phyloP scores from a whole-genome alignment of 2,329 filamentous ascomycete genomes.

The Dothidotthia symphoricarpi region DNA sequence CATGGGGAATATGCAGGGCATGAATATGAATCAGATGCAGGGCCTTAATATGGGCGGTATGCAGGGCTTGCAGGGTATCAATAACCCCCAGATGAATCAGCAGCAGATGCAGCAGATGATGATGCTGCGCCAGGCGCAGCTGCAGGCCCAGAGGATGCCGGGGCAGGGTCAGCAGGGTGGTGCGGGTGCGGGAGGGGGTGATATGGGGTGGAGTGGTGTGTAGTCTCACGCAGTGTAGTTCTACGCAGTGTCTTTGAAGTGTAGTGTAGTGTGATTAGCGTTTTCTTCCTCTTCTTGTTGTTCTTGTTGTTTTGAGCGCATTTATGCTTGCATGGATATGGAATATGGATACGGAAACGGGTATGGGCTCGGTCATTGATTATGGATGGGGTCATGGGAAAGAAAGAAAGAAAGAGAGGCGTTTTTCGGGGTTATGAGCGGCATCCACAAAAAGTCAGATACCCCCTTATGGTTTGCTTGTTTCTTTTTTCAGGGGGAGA shows the following conservation, averaged over 20 bases:
- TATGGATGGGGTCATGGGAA: no score
- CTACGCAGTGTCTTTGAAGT: no score
- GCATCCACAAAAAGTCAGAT: no score
- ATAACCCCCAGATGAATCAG: slow-evolving; percentile 29
- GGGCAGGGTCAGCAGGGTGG: slow-evolving; percentile 24
- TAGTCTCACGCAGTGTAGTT: slow-evolving; percentile 4
- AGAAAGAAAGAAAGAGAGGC: no score
- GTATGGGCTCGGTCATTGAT: no score
- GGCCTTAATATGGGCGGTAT: slow-evolving; percentile 28
- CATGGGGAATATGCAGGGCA: slow-evolving; percentile 19
- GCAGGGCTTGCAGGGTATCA: slow-evolving; percentile 23
- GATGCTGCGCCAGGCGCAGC: slow-evolving; percentile 37
- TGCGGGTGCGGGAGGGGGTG: no score
- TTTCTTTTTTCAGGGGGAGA: no score
- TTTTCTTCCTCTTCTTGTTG: not conserved
- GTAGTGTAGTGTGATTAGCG: not conserved
- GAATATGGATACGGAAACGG: no score
- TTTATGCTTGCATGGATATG: no score
- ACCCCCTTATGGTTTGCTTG: no score
- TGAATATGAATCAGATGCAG: slow-evolving; percentile 17
- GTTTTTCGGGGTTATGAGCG: no score
- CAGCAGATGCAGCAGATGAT: slow-evolving; percentile 38
- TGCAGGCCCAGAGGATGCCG: slow-evolving; percentile 22
- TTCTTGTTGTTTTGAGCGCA: no score
- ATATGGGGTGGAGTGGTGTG: slow-evolving; percentile 32